A percentile compares a stretch with the other conserved stretches of the same genome.
Conservation (phyloP, 805 yeast genomes). For the Starmerella khaoyaiensis region DNA sequence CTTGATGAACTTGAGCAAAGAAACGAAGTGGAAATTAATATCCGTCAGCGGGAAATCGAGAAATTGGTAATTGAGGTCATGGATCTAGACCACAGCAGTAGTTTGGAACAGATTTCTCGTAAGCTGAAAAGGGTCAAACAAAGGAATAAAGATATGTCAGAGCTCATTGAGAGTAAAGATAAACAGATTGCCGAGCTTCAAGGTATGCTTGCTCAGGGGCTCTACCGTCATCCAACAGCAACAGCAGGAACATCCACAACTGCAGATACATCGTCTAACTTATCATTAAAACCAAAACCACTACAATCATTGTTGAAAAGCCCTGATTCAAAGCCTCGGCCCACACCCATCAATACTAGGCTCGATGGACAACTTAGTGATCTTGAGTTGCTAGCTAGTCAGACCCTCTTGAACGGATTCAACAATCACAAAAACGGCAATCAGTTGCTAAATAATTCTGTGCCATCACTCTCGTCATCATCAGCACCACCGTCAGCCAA, state of each 20-base stretch:
- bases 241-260: slow-evolving; percentile 6
- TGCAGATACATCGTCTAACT: too few species aligned
- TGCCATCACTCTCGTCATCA: background rate
- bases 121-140: slow-evolving; percentile 32
- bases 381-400: slow-evolving; percentile 43
- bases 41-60: slow-evolving; percentile 38
- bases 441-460: background rate
- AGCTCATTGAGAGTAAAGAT: slow-evolving; percentile 34
- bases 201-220: slow-evolving; percentile 1
- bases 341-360: slow-evolving; percentile 18
- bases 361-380: too few species aligned
- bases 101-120: slow-evolving; percentile 29
- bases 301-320: too few species aligned
- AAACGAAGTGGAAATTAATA: slow-evolving; percentile 35
- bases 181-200: slow-evolving; percentile 11
- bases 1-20: slow-evolving; percentile 35
- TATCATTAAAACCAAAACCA: too few species aligned
- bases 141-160: slow-evolving; percentile 35
- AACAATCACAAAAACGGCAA: slow-evolving; percentile 4
- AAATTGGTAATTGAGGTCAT: slow-evolving; percentile 30
- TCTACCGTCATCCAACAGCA: slow-evolving; percentile 23
- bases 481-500: slow-evolving; percentile 4
- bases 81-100: slow-evolving; percentile 28
- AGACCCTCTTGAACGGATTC: slow-evolving; percentile 31
- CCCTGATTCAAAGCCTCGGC: slow-evolving; percentile 13